Evolutionary conservation across 2,329 filamentous ascomycete species (phyloP).

Genomic region (Leptographium radiaticola): DNA sequence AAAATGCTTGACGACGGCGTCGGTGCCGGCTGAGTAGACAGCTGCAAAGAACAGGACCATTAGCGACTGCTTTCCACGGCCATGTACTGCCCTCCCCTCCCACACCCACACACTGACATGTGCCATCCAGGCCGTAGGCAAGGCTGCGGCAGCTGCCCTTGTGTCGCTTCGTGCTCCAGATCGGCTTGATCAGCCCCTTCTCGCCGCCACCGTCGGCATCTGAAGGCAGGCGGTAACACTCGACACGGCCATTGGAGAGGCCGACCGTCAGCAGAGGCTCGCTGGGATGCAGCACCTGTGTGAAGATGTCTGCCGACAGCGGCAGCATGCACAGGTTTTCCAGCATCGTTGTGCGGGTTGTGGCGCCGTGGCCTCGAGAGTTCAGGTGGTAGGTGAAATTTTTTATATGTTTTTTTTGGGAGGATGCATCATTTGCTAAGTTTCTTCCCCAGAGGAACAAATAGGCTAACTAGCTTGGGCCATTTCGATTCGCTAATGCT

Average conservation of each 20-base stretch:
- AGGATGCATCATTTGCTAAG: too few relatives aligned
- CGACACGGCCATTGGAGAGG: conserved; percentile 71
- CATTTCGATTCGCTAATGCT: background rate
- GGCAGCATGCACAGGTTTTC: conserved; percentile 87
- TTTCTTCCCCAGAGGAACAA: too few relatives aligned
- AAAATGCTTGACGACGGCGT: conserved; percentile 40
- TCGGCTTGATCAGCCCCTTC: conserved; percentile 62
- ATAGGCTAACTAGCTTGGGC: background rate
- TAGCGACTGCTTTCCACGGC: background rate
- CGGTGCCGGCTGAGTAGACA: conserved; percentile 52
- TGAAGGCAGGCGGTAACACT: conserved; percentile 62
- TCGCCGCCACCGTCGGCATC: conserved; percentile 43
- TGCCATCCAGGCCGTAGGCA: conserved; percentile 66
- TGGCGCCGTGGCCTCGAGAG: background rate
- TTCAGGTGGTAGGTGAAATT: background rate
- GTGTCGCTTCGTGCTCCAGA: conserved; percentile 80
- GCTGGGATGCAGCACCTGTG: conserved; percentile 73
- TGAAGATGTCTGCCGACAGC: conserved; percentile 73
- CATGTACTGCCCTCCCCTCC: too few relatives aligned
- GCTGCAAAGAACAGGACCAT: conserved; percentile 18
- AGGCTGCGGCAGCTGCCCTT: conserved; percentile 86
- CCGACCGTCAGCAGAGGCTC: conserved; percentile 80
- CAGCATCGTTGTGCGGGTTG: conserved; percentile 45
- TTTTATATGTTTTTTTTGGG: background rate
- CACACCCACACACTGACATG: conserved; percentile 33